Conservation (phyloP, 345 rosid genomes). For the Citrus cavaleriei region DNA sequence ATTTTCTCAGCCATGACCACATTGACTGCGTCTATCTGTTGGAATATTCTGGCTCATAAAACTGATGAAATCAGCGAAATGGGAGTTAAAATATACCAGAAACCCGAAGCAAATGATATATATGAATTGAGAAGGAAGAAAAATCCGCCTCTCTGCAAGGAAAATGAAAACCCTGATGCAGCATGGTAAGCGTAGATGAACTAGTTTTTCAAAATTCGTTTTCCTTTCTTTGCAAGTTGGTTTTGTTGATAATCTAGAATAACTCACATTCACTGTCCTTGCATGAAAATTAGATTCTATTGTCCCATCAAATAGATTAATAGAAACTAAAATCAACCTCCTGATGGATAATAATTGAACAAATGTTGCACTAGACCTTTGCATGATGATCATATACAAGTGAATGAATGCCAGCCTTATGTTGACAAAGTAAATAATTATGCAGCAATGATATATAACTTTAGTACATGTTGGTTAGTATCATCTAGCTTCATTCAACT, state of each 20-base stretch:
- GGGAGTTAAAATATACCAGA: conserved; percentile 88
- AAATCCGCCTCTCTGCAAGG: conserved; percentile 82
- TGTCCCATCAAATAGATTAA: neutral
- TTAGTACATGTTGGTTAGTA: neutral
- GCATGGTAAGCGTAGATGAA: conserved; percentile 61
- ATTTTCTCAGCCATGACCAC: conserved; percentile 73
- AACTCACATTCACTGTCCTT: neutral
- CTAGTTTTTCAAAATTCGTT: conserved; percentile 3
- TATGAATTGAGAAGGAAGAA: conserved; percentile 79
- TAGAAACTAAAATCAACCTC: neutral
- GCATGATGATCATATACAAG: neutral
- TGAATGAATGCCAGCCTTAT: neutral
- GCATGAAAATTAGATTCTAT: neutral
- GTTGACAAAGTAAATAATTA: neutral
- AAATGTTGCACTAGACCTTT: neutral
- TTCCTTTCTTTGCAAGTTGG: neutral
- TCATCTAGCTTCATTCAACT: neutral
- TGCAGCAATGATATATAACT: neutral
- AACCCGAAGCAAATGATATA: conserved; percentile 84
- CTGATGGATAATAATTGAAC: neutral
- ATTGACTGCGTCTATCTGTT: conserved; percentile 80
- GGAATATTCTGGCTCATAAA: conserved; percentile 93
- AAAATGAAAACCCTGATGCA: conserved; percentile 86
- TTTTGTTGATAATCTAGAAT: neutral
- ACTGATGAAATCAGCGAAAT: conserved; percentile 86